These are phyloP conservation scores for Chaetomium globosum DNA, from an alignment of 2,329 filamentous ascomycete genomes.

Conservation along the genomic window DNA sequence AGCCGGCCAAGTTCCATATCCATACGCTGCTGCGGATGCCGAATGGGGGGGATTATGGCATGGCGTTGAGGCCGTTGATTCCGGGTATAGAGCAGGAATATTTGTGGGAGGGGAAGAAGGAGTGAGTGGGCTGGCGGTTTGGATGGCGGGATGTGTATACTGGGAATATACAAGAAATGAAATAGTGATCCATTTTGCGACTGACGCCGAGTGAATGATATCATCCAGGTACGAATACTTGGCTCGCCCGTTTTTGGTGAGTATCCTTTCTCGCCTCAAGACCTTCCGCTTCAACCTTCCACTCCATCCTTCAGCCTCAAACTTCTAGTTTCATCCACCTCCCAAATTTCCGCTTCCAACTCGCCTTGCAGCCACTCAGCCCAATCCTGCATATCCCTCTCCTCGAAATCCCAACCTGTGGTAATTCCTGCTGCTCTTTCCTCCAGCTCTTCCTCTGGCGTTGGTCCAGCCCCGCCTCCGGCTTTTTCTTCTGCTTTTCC, in stretches of 20 bases:
- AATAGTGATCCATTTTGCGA: neutral
- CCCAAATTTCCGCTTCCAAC: neutral
- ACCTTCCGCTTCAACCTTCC: neutral
- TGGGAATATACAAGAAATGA: neutral
- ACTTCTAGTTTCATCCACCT: neutral
- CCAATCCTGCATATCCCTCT: neutral
- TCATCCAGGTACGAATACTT: neutral
- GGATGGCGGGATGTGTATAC: neutral
- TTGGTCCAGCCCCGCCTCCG: too few relatives aligned
- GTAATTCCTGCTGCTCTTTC: too few relatives aligned
- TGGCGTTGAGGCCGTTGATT: slow-evolving; percentile 50
- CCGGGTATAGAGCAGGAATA: slow-evolving; percentile 45
- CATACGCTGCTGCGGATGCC: slow-evolving; percentile 73
- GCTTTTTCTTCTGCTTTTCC: too few relatives aligned
- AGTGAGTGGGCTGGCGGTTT: slow-evolving; percentile 2
- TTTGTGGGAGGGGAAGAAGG: slow-evolving; percentile 45
- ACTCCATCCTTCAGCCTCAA: too few relatives aligned
- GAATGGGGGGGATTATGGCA: slow-evolving; percentile 76
- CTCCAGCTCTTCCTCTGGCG: too few relatives aligned
- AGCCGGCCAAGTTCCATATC: slow-evolving; percentile 77
- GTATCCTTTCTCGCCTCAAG: neutral
- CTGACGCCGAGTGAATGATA: neutral
- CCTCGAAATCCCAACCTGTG: neutral
- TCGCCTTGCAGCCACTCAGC: neutral
- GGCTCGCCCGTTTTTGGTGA: neutral